Evolutionary conservation across 331 rosid genomes (phyloP).

Genomic region (Malus hybrid): DNA sequence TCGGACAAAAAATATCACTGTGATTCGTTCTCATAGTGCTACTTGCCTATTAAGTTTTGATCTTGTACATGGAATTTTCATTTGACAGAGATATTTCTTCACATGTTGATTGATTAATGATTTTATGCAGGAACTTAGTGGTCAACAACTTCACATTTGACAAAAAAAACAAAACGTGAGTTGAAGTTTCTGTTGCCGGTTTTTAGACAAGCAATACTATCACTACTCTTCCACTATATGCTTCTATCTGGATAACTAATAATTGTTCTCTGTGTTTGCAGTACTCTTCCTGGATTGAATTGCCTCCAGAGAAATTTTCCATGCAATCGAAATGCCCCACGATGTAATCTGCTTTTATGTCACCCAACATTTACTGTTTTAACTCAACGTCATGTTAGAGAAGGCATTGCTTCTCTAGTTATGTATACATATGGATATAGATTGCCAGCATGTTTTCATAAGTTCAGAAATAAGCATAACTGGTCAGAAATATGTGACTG

Average conservation of each 20-base stretch:
- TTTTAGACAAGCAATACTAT: background rate
- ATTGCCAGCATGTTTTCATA: background rate
- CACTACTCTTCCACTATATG: background rate
- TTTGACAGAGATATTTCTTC: background rate
- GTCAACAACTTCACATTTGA: slow-evolving; percentile 19
- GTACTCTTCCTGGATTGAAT: slow-evolving; percentile 8
- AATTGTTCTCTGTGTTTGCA: background rate
- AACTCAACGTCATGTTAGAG: background rate
- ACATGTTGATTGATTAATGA: background rate
- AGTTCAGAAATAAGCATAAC: background rate
- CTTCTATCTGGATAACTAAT: background rate
- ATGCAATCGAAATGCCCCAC: slow-evolving; percentile 20
- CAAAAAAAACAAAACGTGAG: slow-evolving; percentile 9
- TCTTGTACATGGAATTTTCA: background rate
- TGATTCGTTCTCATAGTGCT: background rate
- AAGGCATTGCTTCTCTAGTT: background rate
- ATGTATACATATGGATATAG: background rate
- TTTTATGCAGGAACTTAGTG: slow-evolving; percentile 19
- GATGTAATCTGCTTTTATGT: slow-evolving; percentile 5
- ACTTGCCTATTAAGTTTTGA: background rate
- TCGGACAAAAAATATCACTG: background rate
- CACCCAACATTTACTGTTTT: background rate
- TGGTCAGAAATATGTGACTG: background rate
- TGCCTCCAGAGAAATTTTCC: slow-evolving; percentile 25
- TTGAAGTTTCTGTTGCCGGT: background rate